Evolutionary conservation across 1,139 yeast genomes (phyloP).

Genomic region (Magnusiomyces suaveolens): DNA sequence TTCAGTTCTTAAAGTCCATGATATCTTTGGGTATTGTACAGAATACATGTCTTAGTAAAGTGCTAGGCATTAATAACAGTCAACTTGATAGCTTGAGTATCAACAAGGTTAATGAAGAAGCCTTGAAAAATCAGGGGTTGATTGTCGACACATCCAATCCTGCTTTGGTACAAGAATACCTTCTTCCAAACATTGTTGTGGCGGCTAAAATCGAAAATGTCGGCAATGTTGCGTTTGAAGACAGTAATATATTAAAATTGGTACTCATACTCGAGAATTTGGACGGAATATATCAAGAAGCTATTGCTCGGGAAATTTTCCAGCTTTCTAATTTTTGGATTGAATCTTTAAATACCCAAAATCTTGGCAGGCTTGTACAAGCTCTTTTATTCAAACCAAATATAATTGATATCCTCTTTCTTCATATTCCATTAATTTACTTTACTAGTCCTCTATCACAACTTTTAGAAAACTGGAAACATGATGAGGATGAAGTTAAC

Average conservation of each 20-base stretch:
- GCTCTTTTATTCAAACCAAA: conserved; percentile 37
- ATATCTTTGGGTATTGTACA: not conserved
- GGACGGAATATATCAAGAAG: conserved; percentile 24
- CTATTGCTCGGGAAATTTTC: conserved; percentile 20
- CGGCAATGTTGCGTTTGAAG: conserved; percentile 23
- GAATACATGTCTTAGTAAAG: not conserved
- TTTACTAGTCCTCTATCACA: conserved; percentile 28
- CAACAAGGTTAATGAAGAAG: conserved; percentile 11
- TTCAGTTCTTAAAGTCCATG: not conserved
- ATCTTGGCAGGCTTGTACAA: conserved; percentile 41
- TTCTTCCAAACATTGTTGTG: not conserved
- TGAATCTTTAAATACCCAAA: conserved; percentile 22
- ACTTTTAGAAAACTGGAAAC: conserved; percentile 31
- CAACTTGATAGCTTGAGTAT: conserved; percentile 19
- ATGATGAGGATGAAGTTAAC: conserved; percentile 40
- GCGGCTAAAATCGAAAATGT: conserved; percentile 21
- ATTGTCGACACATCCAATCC: conserved; percentile 7
- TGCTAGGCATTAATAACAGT: not conserved
- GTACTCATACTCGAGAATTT: conserved; percentile 22
- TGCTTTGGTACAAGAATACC: not conserved
- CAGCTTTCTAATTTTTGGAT: conserved; percentile 19
- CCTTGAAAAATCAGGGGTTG: conserved; percentile 8
- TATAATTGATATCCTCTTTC: conserved; percentile 37
- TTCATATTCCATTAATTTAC: conserved; percentile 25
- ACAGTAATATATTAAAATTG: conserved; percentile 20